These are phyloP conservation scores for Incumbomyces delicatus DNA, from an alignment of 2,329 filamentous ascomycete species.

Conservation along the genomic window DNA sequence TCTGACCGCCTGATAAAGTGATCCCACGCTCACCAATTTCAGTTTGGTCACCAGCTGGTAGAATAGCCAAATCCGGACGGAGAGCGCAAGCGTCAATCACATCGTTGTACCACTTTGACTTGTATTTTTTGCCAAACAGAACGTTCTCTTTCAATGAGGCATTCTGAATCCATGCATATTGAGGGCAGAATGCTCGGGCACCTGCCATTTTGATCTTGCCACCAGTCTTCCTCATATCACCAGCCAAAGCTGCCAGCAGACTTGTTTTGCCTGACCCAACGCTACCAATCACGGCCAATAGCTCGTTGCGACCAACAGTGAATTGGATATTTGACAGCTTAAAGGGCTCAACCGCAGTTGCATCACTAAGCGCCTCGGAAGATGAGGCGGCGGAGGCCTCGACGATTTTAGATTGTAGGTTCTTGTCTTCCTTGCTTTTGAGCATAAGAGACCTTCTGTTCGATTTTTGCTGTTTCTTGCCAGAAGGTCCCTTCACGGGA, in stretches of 20 bases:
- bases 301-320: conserved; percentile 37
- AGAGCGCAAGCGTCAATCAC: conserved; percentile 84
- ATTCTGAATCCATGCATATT: conserved; percentile 98
- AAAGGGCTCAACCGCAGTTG: conserved; percentile 29
- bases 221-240: conserved; percentile 79
- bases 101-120: conserved; percentile 68
- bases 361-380: conserved; percentile 19
- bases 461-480: conserved; percentile 27
- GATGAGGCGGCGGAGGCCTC: conserved; percentile 16
- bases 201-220: conserved; percentile 69
- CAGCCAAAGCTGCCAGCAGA: conserved; percentile 75
- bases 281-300: conserved; percentile 71
- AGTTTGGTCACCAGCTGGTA: conserved; percentile 79
- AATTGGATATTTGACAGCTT: conserved; percentile 31
- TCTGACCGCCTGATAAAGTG: conserved; percentile 89
- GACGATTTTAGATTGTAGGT: conserved; percentile 23
- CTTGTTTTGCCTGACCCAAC: conserved; percentile 88
- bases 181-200: conserved; percentile 79
- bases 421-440: conserved; percentile 32
- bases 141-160: conserved; percentile 81
- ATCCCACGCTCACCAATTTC: conserved; percentile 95
- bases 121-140: conserved; percentile 69
- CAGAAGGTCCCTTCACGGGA: conserved; percentile 18
- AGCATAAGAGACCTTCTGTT: conserved; percentile 39
- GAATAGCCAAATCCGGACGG: conserved; percentile 76